These are phyloP conservation scores for Apophysomyces ossiformis DNA, from an alignment of 371 early-diverging fungal species.

Conservation along the genomic window DNA sequence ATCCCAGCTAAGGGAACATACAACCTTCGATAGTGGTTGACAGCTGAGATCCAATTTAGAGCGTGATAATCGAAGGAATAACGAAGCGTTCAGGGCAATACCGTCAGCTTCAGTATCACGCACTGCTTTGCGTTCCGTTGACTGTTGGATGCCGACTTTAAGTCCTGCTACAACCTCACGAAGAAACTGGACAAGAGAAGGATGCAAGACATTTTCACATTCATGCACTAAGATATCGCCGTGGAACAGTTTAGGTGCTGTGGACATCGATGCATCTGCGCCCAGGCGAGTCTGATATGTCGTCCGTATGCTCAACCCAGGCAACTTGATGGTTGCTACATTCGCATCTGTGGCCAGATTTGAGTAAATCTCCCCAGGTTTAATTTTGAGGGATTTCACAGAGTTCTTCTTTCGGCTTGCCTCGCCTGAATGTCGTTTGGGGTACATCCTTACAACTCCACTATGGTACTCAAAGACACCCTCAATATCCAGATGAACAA, in stretches of 20 bases:
- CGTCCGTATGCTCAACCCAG: conserved; percentile 69
- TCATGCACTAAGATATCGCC: conserved; percentile 75
- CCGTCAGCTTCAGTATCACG: conserved; percentile 22
- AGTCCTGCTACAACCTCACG: conserved; percentile 69
- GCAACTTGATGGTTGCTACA: conserved; percentile 66
- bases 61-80: conserved; percentile 62
- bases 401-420: conserved; percentile 20
- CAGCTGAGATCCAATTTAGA: conserved; percentile 79
- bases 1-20: conserved; percentile 71
- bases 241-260: conserved; percentile 59
- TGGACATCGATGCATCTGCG: conserved; percentile 41
- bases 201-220: conserved; percentile 79
- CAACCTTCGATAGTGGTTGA: conserved; percentile 79
- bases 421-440: conserved; percentile 46
- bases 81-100: conserved; percentile 39
- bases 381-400: conserved; percentile 10
- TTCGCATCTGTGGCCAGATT: conserved; percentile 39
- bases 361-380: conserved; percentile 16
- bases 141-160: conserved; percentile 65
- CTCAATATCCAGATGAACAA: conserved; percentile 42
- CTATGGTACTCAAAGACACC: conserved; percentile 46
- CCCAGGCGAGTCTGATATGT: conserved; percentile 70
- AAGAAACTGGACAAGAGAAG: conserved; percentile 75
- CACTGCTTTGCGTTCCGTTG: conserved; percentile 47
- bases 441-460: conserved; percentile 60